Percentiles rank a stretch among this genome's conserved stretches.
phyloP scores from a whole-genome alignment of 495 filamentous ascomycete species.

The Filosporella fistucella region DNA sequence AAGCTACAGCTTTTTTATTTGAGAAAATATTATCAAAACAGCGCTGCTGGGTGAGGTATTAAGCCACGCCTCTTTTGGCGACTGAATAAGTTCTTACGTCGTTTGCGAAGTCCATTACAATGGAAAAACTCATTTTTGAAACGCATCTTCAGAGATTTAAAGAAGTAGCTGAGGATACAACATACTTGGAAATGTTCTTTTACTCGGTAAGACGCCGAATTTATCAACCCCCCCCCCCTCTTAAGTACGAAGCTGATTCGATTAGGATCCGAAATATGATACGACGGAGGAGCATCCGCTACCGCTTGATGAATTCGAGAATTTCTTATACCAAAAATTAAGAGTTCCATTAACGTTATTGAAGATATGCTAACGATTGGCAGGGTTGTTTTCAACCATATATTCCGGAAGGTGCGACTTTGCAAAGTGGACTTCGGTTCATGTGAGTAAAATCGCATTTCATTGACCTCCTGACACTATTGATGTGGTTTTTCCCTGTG shows the following conservation, averaged over 20 bases:
- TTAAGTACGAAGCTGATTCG: background rate
- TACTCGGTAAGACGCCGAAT: background rate
- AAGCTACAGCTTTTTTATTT: no score
- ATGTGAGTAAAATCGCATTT: background rate
- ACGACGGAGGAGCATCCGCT: constrained; percentile 40
- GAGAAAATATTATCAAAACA: no score
- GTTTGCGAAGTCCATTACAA: background rate
- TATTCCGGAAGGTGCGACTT: background rate
- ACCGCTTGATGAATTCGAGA: constrained; percentile 44
- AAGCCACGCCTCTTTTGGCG: no score
- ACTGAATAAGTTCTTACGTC: no score
- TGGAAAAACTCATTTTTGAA: background rate
- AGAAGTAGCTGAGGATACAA: background rate
- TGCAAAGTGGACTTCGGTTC: background rate
- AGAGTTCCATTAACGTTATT: constrained; percentile 9
- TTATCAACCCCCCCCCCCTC: background rate
- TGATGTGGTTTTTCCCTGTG: background rate
- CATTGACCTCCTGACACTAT: background rate
- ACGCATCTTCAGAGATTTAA: background rate
- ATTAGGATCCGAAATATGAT: constrained; percentile 36
- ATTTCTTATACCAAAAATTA: constrained; percentile 43
- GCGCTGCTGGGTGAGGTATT: no score
- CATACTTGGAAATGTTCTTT: background rate
- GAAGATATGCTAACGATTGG: background rate
- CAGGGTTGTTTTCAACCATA: constrained; percentile 38